These are phyloP conservation scores for Cystofilobasidium macerans DNA, from an alignment of 768 basidiomycete species.

Conservation along the genomic window DNA sequence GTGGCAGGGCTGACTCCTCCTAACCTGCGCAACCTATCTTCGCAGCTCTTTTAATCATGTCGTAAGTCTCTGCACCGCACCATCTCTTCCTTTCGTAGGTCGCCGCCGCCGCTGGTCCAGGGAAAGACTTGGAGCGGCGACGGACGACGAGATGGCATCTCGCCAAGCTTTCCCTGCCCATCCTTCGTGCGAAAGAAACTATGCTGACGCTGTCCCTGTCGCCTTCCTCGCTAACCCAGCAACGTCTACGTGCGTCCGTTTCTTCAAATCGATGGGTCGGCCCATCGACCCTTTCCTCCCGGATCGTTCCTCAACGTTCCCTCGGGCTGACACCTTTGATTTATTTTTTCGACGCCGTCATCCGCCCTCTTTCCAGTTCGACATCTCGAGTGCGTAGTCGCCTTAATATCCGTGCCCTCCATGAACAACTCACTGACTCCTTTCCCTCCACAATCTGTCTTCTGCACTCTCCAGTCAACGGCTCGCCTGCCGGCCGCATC, in stretches of 20 bases:
- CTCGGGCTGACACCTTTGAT: background rate
- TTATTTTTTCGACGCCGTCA: background rate
- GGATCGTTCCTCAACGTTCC: background rate
- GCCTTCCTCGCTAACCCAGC: background rate
- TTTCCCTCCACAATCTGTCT: background rate
- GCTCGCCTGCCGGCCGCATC: constrained; percentile 1
- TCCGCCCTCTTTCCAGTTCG: constrained; percentile 9
- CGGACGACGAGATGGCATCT: too few species aligned
- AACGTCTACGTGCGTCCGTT: constrained; percentile 15
- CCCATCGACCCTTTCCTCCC: too few species aligned
- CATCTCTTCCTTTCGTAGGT: background rate
- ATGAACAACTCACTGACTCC: background rate
- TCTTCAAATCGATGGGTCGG: too few species aligned
- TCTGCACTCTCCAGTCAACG: constrained; percentile 13
- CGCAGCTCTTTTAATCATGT: constrained; percentile 8
- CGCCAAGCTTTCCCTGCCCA: too few species aligned
- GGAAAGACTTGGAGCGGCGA: too few species aligned
- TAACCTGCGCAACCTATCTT: background rate
- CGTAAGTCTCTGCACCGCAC: constrained; percentile 6
- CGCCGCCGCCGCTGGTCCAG: too few species aligned
- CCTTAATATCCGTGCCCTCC: background rate
- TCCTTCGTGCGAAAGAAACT: too few species aligned
- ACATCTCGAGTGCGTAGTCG: constrained; percentile 19
- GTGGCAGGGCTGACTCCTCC: background rate
- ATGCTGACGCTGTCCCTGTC: too few species aligned